Evolutionary conservation across 805 yeast genomes (phyloP), one percentile per base, ranked within the genome.

Genomic region (Metschnikowia lochheadii): DNA sequence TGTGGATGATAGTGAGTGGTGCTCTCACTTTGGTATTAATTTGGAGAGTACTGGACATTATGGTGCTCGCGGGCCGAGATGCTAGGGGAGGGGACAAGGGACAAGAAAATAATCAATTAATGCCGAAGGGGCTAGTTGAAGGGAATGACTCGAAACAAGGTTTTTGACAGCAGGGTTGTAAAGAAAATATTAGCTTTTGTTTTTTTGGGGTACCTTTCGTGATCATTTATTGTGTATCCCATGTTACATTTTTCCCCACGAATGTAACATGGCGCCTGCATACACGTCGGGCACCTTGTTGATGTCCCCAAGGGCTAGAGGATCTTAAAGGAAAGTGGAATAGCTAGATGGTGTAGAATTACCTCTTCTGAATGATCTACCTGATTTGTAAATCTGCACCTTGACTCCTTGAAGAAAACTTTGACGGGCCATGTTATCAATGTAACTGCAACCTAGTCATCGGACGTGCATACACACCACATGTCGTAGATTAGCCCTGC

Each of bases 1-100:
- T 62, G 34, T 63, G 59, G 29, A 70, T 23, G 34, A 50, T 33
- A 5, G 53, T 53, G 44, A 53, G 34, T 21, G 58, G 55, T 20
- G 38, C 26, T n/a, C 38, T 33, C 39, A 53, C 35, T 36, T 26
- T 43, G 20, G 52, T 50, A 20, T 43, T 35, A 6, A 52, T 43
- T 11, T 49, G 32, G 43, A 52, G 46, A 7, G 51, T 49, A 17
- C 40, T 35, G 40, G 55, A 43, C 50, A 49, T 40, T 39, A n/a
- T n/a, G 41, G 41, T 21, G 41, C 41, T 52, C 44, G 42, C 43
- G 48, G 48, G 6, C 21, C 47, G 54, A 44, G 14, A 31, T 31
- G 26, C 29, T 26, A 11, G 29, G 26, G 29, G 29, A 26, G 8
- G 10, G 29, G 29, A 11, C 29, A 26, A 26, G 29, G 29, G 29